Evolutionary conservation across 1,139 yeast species (phyloP), one percentile per base, ranked within the genome.

Genomic region (Taiozyma sp.): DNA sequence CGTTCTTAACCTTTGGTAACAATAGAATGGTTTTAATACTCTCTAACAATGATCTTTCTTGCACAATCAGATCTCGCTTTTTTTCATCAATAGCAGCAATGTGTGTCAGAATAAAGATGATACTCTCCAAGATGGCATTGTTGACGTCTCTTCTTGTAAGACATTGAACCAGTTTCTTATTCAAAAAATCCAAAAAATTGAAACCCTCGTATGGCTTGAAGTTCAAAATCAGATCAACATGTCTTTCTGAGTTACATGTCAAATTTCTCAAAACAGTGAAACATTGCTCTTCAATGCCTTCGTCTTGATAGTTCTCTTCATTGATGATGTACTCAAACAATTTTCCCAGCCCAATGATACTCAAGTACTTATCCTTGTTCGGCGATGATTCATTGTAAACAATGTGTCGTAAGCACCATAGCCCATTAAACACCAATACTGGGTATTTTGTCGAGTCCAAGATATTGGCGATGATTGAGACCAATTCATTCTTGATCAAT

Each of bases 221-320:
- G n/a, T 63, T 65, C 48, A 79, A 63, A 11, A 79, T 59, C 40
- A 66, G 61, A 47, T 71, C 71, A 2, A 79, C 73, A 53, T 82
- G 80, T 44, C 73, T 71, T 24, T 79, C 71, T 3, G 87, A 78
- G n/a, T 83, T 80, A 40, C 90, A 83, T 0, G 91, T 79, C 47
- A 86, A 68, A 63, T 90, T 90, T 53, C 96, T 71, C 47, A 90
- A 64, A n/a, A 88, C 77, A 57, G 83, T 88, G 63, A 89, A 80
- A 16, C 83, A 76, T 60, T 81, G 84, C 47, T 83, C 85, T 51
- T 85, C 83, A 28, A 88, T 76, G 47, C 79, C 75, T 53, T 79
- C 62, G 47, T 74, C 74, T n/a, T 47, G 51, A 44, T 54, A 7
- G n/a, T 50, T 47, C 8, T 72, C 64, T 56, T 76, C 76, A 53